These are phyloP conservation scores for Lachancea thermotolerans DNA, from an alignment of 805 yeast species.

Conservation along the genomic window DNA sequence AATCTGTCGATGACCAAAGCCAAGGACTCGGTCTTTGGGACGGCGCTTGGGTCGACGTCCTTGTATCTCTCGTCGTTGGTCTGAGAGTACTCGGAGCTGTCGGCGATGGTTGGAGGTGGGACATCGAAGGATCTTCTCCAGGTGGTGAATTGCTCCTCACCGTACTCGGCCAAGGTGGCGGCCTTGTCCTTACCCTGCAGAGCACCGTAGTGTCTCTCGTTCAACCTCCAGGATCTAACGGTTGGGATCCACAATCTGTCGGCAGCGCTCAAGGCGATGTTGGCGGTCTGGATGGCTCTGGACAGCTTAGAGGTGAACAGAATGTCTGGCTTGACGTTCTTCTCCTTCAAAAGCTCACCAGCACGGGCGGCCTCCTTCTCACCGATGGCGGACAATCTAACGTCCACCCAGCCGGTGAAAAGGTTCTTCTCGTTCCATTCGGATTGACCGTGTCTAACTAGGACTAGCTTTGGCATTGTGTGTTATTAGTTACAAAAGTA, in stretches of 20 bases:
- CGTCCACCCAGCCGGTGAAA: slow-evolving; percentile 99
- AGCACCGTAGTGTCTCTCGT: slow-evolving; percentile 99
- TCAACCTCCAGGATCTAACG: slow-evolving; percentile 93
- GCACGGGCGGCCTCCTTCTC: slow-evolving; percentile 88
- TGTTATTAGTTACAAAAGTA: background rate
- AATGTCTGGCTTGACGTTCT: slow-evolving; percentile 78
- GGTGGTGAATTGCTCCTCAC: slow-evolving; percentile 87
- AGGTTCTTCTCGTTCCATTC: slow-evolving; percentile 98
- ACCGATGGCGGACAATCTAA: slow-evolving; percentile 75
- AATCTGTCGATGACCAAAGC: slow-evolving; percentile 92
- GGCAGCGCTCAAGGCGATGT: slow-evolving; percentile 83
- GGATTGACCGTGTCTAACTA: slow-evolving; percentile 98
- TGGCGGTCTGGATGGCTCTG: slow-evolving; percentile 96
- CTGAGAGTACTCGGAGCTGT: slow-evolving; percentile 76
- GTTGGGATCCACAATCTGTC: slow-evolving; percentile 89
- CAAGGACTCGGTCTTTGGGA: slow-evolving; percentile 93
- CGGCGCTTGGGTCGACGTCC: slow-evolving; percentile 73
- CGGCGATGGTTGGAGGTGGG: slow-evolving; percentile 88
- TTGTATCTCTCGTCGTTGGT: slow-evolving; percentile 77
- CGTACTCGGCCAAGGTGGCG: slow-evolving; percentile 78
- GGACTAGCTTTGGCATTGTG: slow-evolving; percentile 60
- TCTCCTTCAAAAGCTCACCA: slow-evolving; percentile 84
- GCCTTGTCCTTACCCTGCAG: slow-evolving; percentile 98
- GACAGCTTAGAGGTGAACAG: slow-evolving; percentile 85
- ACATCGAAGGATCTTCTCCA: slow-evolving; percentile 97